phyloP scores from a whole-genome alignment of 1,139 yeast genomes.

The Diutina sp. region DNA sequence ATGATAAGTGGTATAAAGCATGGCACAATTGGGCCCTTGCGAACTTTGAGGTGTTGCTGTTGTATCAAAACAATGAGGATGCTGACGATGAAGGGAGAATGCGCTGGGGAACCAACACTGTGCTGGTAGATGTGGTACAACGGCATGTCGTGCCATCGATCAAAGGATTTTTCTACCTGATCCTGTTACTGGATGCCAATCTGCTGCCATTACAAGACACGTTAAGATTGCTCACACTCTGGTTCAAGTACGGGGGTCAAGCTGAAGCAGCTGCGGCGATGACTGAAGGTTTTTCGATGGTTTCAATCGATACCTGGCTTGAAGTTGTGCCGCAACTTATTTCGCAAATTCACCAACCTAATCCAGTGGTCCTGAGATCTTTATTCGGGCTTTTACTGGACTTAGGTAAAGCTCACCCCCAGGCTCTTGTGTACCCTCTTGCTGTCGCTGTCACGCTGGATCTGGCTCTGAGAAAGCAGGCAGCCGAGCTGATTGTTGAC shows the following conservation, averaged over 20 bases:
- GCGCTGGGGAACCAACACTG: slow-evolving; percentile 12
- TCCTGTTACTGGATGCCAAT: slow-evolving; percentile 73
- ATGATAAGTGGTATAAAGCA: slow-evolving; percentile 89
- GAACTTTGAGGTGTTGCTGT: slow-evolving; percentile 84
- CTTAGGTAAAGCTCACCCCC: slow-evolving; percentile 92
- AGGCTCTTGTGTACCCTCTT: slow-evolving; percentile 87
- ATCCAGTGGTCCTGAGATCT: slow-evolving; percentile 70
- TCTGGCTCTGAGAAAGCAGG: slow-evolving; percentile 76
- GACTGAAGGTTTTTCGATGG: slow-evolving; percentile 83
- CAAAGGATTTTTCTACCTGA: slow-evolving; percentile 90
- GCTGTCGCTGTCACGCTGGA: slow-evolving; percentile 96
- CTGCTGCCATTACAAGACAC: slow-evolving; percentile 72
- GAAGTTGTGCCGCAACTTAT: slow-evolving; percentile 93
- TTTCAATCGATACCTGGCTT: slow-evolving; percentile 85
- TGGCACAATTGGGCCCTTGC: slow-evolving; percentile 99
- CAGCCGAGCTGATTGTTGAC: slow-evolving; percentile 84
- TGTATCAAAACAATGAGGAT: slow-evolving; percentile 14
- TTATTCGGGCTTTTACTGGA: slow-evolving; percentile 74
- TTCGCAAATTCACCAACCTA: slow-evolving; percentile 93
- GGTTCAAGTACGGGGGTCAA: slow-evolving; percentile 94
- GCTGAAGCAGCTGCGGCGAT: slow-evolving; percentile 87
- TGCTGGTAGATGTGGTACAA: slow-evolving; percentile 50
- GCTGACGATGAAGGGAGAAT: not conserved
- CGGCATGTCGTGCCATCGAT: slow-evolving; percentile 92
- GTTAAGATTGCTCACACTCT: slow-evolving; percentile 72